Conservation (phyloP, 306 rosid species). For the Spatholobus suberectus region DNA sequence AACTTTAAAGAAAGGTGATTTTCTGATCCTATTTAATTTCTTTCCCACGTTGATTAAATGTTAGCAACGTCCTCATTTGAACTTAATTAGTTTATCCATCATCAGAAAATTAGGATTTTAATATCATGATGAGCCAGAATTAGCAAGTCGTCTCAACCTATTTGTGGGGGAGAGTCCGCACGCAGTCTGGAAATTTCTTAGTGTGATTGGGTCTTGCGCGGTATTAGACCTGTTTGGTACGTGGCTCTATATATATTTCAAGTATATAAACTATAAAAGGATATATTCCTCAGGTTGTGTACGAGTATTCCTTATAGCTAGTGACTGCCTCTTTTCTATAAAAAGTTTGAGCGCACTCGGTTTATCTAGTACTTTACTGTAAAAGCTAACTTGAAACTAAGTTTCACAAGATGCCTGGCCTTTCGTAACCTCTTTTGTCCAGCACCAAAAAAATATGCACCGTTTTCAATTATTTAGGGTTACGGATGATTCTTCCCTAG, state of each 20-base stretch:
- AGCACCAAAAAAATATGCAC: not conserved
- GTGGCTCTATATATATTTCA: slow-evolving; percentile 11
- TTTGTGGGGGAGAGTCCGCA: slow-evolving; percentile 26
- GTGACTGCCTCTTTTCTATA: slow-evolving; percentile 47
- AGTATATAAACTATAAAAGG: slow-evolving; percentile 44
- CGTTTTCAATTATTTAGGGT: slow-evolving; percentile 30
- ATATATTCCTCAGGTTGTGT: slow-evolving; percentile 48
- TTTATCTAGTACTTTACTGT: slow-evolving; percentile 37
- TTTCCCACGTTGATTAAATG: not conserved
- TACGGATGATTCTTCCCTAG: slow-evolving; percentile 8
- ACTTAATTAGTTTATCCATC: not conserved
- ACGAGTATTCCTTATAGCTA: slow-evolving; percentile 45
- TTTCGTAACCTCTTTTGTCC: slow-evolving; percentile 25
- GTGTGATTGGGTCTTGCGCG: not conserved
- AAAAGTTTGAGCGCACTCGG: slow-evolving; percentile 43
- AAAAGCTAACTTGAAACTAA: slow-evolving; percentile 44
- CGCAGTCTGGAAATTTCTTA: not conserved
- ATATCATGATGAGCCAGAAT: slow-evolving; percentile 8
- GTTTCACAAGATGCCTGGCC: slow-evolving; percentile 50
- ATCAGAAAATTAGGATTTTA: slow-evolving; percentile 4
- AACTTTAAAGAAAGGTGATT: slow-evolving; percentile 5
- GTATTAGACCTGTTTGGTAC: slow-evolving; percentile 27
- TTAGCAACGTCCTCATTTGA: not conserved
- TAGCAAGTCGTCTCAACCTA: not conserved
- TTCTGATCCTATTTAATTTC: not conserved